Evolutionary conservation across 2,329 filamentous ascomycete genomes (phyloP), one percentile per base, ranked within the genome.

Genomic region (Colletotrichum theobromicola): DNA sequence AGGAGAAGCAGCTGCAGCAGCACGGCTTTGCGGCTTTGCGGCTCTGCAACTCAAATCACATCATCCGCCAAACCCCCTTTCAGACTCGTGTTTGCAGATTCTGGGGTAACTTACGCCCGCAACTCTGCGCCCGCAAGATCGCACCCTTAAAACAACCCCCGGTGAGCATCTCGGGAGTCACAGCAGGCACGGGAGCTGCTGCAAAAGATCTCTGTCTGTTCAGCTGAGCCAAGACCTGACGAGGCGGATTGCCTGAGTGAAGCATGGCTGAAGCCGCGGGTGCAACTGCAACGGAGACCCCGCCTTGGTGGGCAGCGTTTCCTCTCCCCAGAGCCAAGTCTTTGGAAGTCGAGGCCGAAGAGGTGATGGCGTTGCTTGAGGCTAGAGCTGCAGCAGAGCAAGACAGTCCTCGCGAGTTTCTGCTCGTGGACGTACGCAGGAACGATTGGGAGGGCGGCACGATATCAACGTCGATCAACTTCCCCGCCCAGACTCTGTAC

Each of bases 401-500:
- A 16, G 78, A 79, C 8, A 78, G 77, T 2, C 77, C 79, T 0
- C 79, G 81, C 30, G 80, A 84, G 9, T 88, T 88, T 61, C 79
- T 89, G 21, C 80, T 90, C 5, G 86, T 91, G 15, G 89, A 91
- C 77, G 85, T 90, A n/a, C 86, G 89, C 21, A 84, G 88, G 30
- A 85, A 82, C 5, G 89, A 91, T 77, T 88, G 87, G 83, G 86
- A 87, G 78, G 92, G 92, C 30, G 92, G 91, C 53, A 92, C 90
- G 0, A 89, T 93, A 69, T 82, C 83, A 10, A 87, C 87, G 4
- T 91, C 91, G 1, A 84, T 93, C 76, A 91, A 91, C 76, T 82
- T 91, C 16, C 89, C 89, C 1, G 89, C 89, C 10, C 89, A 91
- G 68, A 87, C 85, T 15, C 85, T 91, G 50, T 90, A 89, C 67